phyloP scores from a whole-genome alignment of 768 basidiomycete species.

The Amanita inopinata region DNA sequence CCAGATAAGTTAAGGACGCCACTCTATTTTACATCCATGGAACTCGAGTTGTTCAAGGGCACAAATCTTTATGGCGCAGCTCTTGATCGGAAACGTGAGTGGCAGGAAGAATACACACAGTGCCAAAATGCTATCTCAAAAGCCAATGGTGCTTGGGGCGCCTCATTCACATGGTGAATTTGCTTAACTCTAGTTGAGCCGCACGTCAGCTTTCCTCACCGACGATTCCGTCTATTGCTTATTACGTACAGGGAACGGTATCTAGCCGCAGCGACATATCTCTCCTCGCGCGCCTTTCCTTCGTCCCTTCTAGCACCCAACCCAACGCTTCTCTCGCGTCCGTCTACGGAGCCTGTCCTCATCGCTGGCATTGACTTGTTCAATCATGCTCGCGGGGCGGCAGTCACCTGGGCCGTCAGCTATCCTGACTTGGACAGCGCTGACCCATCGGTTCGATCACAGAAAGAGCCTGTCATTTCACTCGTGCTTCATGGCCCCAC shows the following conservation, averaged over 20 bases:
- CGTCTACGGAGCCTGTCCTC: slow-evolving; percentile 62
- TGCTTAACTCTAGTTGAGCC: background rate
- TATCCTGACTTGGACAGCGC: slow-evolving; percentile 20
- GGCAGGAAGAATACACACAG: slow-evolving; percentile 52
- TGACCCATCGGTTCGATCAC: slow-evolving; percentile 6
- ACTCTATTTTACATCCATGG: slow-evolving; percentile 55
- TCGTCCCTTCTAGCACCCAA: slow-evolving; percentile 61
- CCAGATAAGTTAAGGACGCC: slow-evolving; percentile 54
- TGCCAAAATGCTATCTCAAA: slow-evolving; percentile 35
- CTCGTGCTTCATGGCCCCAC: slow-evolving; percentile 45
- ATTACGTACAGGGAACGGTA: slow-evolving; percentile 51
- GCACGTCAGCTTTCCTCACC: slow-evolving; percentile 1
- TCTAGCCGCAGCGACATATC: slow-evolving; percentile 60
- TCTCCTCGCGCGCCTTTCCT: slow-evolving; percentile 87
- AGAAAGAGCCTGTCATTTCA: slow-evolving; percentile 36
- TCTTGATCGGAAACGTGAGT: slow-evolving; percentile 49
- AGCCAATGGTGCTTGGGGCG: slow-evolving; percentile 31
- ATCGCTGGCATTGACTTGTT: slow-evolving; percentile 82
- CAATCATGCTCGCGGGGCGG: slow-evolving; percentile 74
- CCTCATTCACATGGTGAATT: slow-evolving; percentile 58
- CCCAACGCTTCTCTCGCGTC: slow-evolving; percentile 41
- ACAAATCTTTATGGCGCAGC: slow-evolving; percentile 79
- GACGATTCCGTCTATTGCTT: slow-evolving; percentile 3
- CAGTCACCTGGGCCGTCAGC: slow-evolving; percentile 74
- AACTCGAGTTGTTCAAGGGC: slow-evolving; percentile 60